These are phyloP conservation scores for Cucurbitaria berberidis DNA, from an alignment of 2,329 filamentous ascomycete species.

Conservation along the genomic window DNA sequence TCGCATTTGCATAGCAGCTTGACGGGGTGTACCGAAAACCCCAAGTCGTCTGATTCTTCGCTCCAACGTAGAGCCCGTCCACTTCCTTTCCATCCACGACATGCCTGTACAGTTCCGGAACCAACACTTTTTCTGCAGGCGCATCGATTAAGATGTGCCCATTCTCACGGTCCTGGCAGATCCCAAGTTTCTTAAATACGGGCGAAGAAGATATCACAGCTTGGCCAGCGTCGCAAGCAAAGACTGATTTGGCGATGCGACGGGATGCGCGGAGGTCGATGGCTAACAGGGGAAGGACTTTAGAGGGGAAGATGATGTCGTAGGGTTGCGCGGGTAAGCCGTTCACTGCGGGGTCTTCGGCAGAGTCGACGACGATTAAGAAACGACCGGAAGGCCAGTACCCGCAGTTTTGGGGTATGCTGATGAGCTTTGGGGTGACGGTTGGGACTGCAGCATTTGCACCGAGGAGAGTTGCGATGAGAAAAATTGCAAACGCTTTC, in stretches of 20 bases:
- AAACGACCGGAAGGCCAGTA: neutral
- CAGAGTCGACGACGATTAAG: neutral
- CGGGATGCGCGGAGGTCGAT: slow-evolving; percentile 2
- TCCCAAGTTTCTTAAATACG: slow-evolving; percentile 2
- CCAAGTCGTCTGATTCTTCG: slow-evolving; percentile 17
- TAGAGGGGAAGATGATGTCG: neutral
- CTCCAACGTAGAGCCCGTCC: slow-evolving; percentile 14
- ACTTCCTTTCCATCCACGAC: slow-evolving; percentile 10
- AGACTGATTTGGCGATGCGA: slow-evolving; percentile 6
- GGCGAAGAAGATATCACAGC: neutral
- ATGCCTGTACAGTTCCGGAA: slow-evolving; percentile 15
- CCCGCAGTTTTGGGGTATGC: neutral
- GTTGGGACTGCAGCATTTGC: neutral
- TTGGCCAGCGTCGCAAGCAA: slow-evolving; percentile 9
- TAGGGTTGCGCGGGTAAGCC: slow-evolving; percentile 3
- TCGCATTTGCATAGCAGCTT: slow-evolving; percentile 6
- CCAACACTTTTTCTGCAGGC: slow-evolving; percentile 2
- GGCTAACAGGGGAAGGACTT: slow-evolving; percentile 1
- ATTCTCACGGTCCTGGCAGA: slow-evolving; percentile 11
- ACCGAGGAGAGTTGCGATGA: neutral
- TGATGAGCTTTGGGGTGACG: neutral
- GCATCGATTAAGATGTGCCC: slow-evolving; percentile 10
- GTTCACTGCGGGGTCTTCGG: slow-evolving; percentile 7
- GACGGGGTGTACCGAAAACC: slow-evolving; percentile 11
- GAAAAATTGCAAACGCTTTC: neutral